These are phyloP conservation scores for Fusarium odoratissimum DNA, from an alignment of 2,329 filamentous ascomycete species.

Conservation along the genomic window DNA sequence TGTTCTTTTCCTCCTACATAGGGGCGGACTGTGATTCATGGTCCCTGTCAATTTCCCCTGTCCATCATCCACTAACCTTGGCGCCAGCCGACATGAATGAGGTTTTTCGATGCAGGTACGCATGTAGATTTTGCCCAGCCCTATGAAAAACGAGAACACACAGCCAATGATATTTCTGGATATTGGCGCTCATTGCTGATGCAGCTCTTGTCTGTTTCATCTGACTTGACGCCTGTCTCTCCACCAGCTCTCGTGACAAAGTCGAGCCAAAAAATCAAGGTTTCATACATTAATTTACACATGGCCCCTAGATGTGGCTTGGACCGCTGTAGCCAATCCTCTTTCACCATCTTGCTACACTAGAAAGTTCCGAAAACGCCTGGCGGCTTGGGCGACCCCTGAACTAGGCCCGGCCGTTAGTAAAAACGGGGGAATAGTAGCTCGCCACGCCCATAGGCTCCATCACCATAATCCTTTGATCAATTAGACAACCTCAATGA, in stretches of 20 bases:
- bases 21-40: background rate
- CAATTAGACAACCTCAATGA: constrained; percentile 5
- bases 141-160: background rate
- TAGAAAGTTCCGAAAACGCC: constrained; percentile 20
- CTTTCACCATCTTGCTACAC: constrained; percentile 35
- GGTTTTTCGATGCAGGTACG: constrained; percentile 30
- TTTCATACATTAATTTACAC: background rate
- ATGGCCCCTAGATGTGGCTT: constrained; percentile 22
- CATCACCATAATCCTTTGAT: constrained; percentile 31
- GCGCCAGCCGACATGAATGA: constrained; percentile 21
- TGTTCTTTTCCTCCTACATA: background rate
- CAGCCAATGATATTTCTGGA: background rate
- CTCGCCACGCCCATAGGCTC: constrained; percentile 4
- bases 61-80: constrained; percentile 3
- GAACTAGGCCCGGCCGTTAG: constrained; percentile 4
- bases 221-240: background rate
- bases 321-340: constrained; percentile 32
- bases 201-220: constrained; percentile 21
- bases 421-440: constrained; percentile 6
- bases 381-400: constrained; percentile 31
- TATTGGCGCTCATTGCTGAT: background rate
- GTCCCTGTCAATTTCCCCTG: constrained; percentile 17
- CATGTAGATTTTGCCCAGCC: background rate
- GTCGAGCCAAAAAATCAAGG: background rate
- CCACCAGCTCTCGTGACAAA: background rate